Conservation (phyloP, 108 stramenopile genomes). For the Nitzschia sp. region DNA sequence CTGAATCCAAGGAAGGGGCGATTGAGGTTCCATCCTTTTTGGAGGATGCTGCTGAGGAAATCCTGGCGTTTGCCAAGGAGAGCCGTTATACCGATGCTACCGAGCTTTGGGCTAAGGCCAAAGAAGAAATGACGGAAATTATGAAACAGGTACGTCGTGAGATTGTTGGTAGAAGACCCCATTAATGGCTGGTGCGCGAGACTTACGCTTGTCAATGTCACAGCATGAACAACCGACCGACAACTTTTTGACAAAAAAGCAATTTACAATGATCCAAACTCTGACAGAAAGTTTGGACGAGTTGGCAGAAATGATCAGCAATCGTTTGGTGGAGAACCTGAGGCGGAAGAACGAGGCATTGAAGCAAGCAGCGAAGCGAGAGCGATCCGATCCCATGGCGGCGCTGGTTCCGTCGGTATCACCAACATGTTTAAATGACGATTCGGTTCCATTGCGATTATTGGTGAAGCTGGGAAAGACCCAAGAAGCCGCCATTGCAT, state of each 20-base stretch:
- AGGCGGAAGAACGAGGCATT: constrained; percentile 85
- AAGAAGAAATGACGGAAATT: constrained; percentile 64
- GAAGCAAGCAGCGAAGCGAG: constrained; percentile 76
- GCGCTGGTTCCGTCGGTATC: constrained; percentile 68
- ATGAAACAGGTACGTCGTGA: constrained; percentile 45
- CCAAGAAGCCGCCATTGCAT: constrained; percentile 82
- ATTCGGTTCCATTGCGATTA: constrained; percentile 67
- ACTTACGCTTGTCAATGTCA: too few relatives aligned
- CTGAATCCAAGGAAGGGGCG: constrained; percentile 29
- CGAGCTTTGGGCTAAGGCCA: constrained; percentile 74
- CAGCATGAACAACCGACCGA: constrained; percentile 48
- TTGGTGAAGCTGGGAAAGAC: constrained; percentile 76
- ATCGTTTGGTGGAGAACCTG: constrained; percentile 74
- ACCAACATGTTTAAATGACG: constrained; percentile 78
- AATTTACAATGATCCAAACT: constrained; percentile 48
- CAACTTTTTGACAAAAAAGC: constrained; percentile 61
- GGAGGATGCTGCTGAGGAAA: constrained; percentile 75
- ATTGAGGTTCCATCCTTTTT: constrained; percentile 79
- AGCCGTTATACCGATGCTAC: constrained; percentile 83
- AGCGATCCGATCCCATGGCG: constrained; percentile 71
- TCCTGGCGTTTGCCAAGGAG: constrained; percentile 79
- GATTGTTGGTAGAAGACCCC: neutral
- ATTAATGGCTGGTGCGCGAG: neutral
- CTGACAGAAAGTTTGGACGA: constrained; percentile 51
- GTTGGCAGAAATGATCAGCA: constrained; percentile 62